Percentiles rank a stretch among this genome's conserved stretches.
Evolutionary conservation across 2,329 filamentous ascomycete genomes (phyloP).

Genomic region (Ascochyta lentis): DNA sequence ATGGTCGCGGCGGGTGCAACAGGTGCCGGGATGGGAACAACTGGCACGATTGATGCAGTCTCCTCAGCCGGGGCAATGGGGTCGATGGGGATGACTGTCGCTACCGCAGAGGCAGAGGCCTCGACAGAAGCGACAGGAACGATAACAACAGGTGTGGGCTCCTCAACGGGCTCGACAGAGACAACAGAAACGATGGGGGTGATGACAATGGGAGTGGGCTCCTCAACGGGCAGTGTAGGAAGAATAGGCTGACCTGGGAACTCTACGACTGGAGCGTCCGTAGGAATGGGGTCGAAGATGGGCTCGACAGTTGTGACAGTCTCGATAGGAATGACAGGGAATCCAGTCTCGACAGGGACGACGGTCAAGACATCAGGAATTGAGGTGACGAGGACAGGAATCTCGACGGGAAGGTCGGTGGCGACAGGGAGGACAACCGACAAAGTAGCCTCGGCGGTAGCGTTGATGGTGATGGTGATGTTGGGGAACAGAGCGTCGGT

Average conservation of each 20-base stretch:
- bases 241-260: slow-evolving; percentile 4
- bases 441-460: slow-evolving; percentile 6
- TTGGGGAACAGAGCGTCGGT: slow-evolving; percentile 5
- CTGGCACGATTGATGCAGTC: neutral
- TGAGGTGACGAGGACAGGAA: neutral
- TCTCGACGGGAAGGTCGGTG: neutral
- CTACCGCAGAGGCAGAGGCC: neutral
- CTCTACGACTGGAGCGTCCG: neutral
- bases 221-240: neutral
- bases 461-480: slow-evolving; percentile 12
- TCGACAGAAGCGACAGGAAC: neutral
- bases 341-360: neutral
- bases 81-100: neutral
- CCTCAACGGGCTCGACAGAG: neutral
- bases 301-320: slow-evolving; percentile 5
- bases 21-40: neutral
- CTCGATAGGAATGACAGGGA: neutral
- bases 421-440: neutral
- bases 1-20: neutral
- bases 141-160: neutral
- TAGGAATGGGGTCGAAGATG: neutral
- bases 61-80: neutral
- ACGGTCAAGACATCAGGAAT: neutral
- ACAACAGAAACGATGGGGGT: neutral
- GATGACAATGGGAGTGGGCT: neutral